Base-by-base conservation (phyloP, 257 asterid species). In the Nyctanthes arbortristis region DNA sequence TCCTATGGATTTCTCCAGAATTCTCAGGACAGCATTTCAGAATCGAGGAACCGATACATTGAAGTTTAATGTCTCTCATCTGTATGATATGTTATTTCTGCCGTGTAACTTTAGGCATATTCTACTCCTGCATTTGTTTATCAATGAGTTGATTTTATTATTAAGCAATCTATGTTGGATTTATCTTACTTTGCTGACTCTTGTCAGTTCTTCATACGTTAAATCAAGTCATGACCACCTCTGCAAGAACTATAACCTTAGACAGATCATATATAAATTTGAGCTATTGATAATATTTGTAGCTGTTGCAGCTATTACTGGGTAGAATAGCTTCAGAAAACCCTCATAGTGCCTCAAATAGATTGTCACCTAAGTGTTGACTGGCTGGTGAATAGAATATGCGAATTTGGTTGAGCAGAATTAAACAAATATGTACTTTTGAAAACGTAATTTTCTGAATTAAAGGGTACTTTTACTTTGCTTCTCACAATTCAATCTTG, bases 1-100 rank as follows among this genome's bases (percentile, higher is more conserved):
- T 76, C 99, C 99, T 54, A 77, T 88, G 68, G 97, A 94, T 81
- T 91, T 94, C 74, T 80, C 92, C 69, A 81, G 74, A 80, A 81
- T 88, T 74, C 93, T 94, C 76, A 94, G 87, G 91, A 77, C 76
- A 20, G 95, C 97, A 77, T 85, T 94, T 65, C 89, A 73, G 74
- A 84, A 80, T 72, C 91, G 97, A 76, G 96, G 95, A 82, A 74
- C 83, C 49, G 95, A 91, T 73, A 65, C 71, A 47, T 79, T 72
- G 70, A 91, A 87, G 91, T 77, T 79, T 74, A 82, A 81, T 60
- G 89, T 84, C 66, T 88, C 97, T 71, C 97, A 94, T 85, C 86
- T 94, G 99, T 94, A 94, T 75, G 97, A 74, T 79, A 60, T 68
- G 43, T 72, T 72, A 57, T 73, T 67, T 25, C 58, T 37, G 33